Base-by-base conservation (phyloP, 768 basidiomycete genomes). In the Dentipellis sp. region DNA sequence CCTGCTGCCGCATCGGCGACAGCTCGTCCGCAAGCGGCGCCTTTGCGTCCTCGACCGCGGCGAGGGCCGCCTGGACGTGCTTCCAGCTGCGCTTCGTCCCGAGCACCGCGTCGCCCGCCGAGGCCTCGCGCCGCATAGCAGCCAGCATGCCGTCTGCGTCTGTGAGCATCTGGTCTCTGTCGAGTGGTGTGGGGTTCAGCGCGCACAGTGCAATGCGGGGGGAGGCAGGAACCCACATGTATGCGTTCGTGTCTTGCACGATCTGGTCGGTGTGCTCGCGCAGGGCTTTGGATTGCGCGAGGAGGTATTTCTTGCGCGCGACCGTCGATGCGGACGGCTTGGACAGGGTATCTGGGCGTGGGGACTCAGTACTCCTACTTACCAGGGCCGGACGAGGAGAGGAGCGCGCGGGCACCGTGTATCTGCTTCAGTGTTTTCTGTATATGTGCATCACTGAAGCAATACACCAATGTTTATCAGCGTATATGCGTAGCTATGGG, bases 201-300 rank as follows among this genome's bases (percentile, higher is more conserved):
- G 48, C 19, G 40, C 40, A 14, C 2, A 3, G 14, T 42, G 40
- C 40, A 19, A 9, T 2, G 3, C 3, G 3, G 22, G 4, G 7
- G 21, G 4, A 16, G 22, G 48, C 11, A 16, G 22, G 6, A 36
- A 60, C 61, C 46, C 52, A 54, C 61, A 62, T 60, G 55, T 62
- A 62, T 57, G 56, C 54, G 19, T 48, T 53, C 55, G 47, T 58
- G 22, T 51, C 59, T n/a, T 55, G 50, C 3, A 56, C 56, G 45
- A 62, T 39, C 11, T 36, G 48, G 3, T 35, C 39, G 2, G 51
- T 53, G 19, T 60, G 56, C 10, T 52, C 56, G 35, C 59, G 59
- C 45, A 52, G 50, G 42, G 58, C 55, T 10, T 50, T 16, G 54
- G 50, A 46, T 12, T 50, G 2, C 4, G 50, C 29, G 5, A 23